phyloP scores from a whole-genome alignment of 1,284 basidiomycete genomes.

The Neonothopanus nambi region DNA sequence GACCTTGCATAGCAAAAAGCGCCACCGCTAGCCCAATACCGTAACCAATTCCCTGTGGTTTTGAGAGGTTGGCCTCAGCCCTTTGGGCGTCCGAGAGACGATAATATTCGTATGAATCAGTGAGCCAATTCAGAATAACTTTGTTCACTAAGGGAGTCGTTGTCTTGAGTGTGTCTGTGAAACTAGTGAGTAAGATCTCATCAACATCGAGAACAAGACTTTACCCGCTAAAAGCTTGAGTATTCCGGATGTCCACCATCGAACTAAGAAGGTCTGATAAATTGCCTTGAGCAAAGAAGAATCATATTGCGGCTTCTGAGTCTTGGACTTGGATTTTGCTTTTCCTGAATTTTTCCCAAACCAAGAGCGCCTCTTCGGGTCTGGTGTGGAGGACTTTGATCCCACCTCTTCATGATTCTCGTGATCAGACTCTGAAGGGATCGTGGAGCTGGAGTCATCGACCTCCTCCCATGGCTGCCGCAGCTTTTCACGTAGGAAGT shows the following conservation, averaged over 20 bases:
- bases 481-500: constrained; percentile 21
- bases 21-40: constrained; percentile 60
- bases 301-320: constrained; percentile 41
- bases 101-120: constrained; percentile 50
- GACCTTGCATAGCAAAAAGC: constrained; percentile 71
- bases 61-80: constrained; percentile 30
- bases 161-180: constrained; percentile 54
- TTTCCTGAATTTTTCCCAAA: neutral
- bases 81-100: constrained; percentile 38
- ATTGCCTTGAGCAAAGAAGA: constrained; percentile 62
- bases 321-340: constrained; percentile 3
- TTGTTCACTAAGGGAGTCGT: constrained; percentile 66
- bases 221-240: constrained; percentile 56
- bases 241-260: constrained; percentile 55
- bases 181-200: neutral
- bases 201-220: constrained; percentile 16
- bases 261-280: constrained; percentile 50
- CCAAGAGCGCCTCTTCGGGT: neutral
- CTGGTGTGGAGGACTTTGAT: neutral
- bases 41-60: constrained; percentile 53
- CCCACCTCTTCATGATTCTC: neutral
- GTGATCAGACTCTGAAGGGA: neutral
- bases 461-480: constrained; percentile 6
- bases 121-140: constrained; percentile 62
- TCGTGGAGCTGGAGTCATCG: neutral